Percentiles rank a stretch among this genome's conserved stretches.
Conservation (phyloP, 176 grass and related monocot species). For the Zizania latifolia region DNA sequence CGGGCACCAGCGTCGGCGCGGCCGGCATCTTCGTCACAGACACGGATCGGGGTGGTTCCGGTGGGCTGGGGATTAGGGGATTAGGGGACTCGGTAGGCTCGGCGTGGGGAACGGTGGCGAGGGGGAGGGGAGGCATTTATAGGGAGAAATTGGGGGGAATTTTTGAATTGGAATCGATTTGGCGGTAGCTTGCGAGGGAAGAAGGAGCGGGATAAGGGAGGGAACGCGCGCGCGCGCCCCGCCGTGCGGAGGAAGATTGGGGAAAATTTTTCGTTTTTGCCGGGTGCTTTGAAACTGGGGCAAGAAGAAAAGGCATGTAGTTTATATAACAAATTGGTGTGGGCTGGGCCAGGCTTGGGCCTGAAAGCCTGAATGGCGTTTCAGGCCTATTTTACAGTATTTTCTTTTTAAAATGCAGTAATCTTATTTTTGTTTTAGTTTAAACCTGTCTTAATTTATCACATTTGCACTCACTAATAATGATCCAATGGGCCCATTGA, state of each 20-base stretch:
- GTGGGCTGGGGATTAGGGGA: neutral
- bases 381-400: too few species aligned
- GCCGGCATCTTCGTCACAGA: conserved; percentile 46
- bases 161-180: conserved; percentile 35
- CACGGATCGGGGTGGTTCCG: neutral
- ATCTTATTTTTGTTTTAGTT: too few species aligned
- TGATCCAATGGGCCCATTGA: too few species aligned
- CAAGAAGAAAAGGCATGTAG: too few species aligned
- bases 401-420: too few species aligned
- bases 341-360: too few species aligned
- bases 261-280: conserved; percentile 23
- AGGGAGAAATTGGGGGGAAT: neutral
- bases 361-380: too few species aligned
- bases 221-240: neutral
- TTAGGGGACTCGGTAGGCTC: neutral
- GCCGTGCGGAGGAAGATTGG: conserved; percentile 39
- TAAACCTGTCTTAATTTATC: too few species aligned
- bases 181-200: conserved; percentile 43
- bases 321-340: too few species aligned
- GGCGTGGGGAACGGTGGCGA: neutral
- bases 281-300: conserved; percentile 32
- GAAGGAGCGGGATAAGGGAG: conserved; percentile 25
- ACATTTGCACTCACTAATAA: too few species aligned
- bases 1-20: conserved; percentile 29
- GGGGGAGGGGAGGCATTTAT: conserved; percentile 6